These are phyloP conservation scores for Cupressus sempervirens DNA, from an alignment of 75 land plant species.

Conservation along the genomic window DNA sequence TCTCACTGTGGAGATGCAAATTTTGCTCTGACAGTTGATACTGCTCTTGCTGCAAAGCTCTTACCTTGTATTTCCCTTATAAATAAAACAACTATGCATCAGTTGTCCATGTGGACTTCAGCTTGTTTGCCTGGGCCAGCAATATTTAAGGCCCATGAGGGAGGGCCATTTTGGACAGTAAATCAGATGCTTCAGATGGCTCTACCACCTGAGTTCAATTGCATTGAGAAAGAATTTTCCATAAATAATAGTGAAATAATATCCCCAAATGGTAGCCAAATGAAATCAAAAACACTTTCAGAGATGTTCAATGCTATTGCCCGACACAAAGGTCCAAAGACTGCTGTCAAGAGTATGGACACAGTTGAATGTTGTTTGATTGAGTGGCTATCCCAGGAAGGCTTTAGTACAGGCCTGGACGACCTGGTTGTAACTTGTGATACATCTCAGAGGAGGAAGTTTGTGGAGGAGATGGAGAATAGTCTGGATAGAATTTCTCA, in stretches of 20 bases:
- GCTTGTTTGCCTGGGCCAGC: slow-evolving; percentile 50
- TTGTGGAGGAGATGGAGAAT: slow-evolving; percentile 22
- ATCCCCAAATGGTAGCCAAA: slow-evolving; percentile 26
- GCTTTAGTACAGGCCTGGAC: slow-evolving; percentile 58
- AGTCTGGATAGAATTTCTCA: slow-evolving; percentile 22
- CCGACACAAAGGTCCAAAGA: slow-evolving; percentile 54
- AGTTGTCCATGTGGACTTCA: slow-evolving; percentile 56
- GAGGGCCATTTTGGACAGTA: slow-evolving; percentile 66
- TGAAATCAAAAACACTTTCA: slow-evolving; percentile 25
- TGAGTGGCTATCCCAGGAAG: slow-evolving; percentile 53
- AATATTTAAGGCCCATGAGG: slow-evolving; percentile 34
- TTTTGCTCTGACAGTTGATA: slow-evolving; percentile 64
- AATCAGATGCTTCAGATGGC: slow-evolving; percentile 52
- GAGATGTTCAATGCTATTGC: slow-evolving; percentile 44
- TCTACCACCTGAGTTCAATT: slow-evolving; percentile 46
- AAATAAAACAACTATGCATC: slow-evolving; percentile 49
- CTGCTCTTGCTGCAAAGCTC: slow-evolving; percentile 54
- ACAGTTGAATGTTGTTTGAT: slow-evolving; percentile 56
- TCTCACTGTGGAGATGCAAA: slow-evolving; percentile 66
- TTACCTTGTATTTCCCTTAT: slow-evolving; percentile 29
- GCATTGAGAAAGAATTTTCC: slow-evolving; percentile 31
- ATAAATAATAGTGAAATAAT: slow-evolving; percentile 55
- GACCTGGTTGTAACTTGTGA: slow-evolving; percentile 50
- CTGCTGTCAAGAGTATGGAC: slow-evolving; percentile 51
- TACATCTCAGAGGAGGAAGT: slow-evolving; percentile 9